Conservation (phyloP, 163 green algal species). For the Scenedesmus sp. region DNA sequence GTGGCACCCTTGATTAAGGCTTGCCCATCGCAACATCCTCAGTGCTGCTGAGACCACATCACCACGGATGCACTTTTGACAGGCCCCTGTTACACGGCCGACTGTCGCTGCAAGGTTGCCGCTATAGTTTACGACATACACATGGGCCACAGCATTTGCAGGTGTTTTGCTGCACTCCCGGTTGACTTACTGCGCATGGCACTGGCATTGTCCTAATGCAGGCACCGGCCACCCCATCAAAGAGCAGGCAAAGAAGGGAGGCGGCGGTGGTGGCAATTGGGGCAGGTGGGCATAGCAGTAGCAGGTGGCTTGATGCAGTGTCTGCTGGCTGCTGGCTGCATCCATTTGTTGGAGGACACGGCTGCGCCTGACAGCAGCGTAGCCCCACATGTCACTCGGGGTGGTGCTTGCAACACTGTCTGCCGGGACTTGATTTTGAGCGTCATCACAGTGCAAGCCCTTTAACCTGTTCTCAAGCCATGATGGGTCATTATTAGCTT, state of each 20-base stretch:
- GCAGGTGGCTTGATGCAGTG: neutral
- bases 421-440: neutral
- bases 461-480: too few relatives aligned
- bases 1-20: neutral
- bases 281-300: neutral
- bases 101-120: too few relatives aligned
- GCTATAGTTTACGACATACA: too few relatives aligned
- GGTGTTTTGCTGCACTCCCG: neutral
- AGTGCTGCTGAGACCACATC: too few relatives aligned
- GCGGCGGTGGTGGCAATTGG: constrained; percentile 42
- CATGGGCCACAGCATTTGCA: too few relatives aligned
- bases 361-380: neutral
- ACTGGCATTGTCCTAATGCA: neutral
- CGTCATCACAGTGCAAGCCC: neutral
- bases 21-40: neutral
- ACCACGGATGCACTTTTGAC: too few relatives aligned
- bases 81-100: too few relatives aligned
- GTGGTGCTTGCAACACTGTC: neutral
- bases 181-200: neutral
- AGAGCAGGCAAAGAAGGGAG: constrained; percentile 39
- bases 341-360: neutral
- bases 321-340: neutral
- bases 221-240: constrained; percentile 37
- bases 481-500: neutral
- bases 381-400: neutral